These are phyloP conservation scores for Barnettozyma populi DNA, from an alignment of 805 yeast species.

Conservation along the genomic window DNA sequence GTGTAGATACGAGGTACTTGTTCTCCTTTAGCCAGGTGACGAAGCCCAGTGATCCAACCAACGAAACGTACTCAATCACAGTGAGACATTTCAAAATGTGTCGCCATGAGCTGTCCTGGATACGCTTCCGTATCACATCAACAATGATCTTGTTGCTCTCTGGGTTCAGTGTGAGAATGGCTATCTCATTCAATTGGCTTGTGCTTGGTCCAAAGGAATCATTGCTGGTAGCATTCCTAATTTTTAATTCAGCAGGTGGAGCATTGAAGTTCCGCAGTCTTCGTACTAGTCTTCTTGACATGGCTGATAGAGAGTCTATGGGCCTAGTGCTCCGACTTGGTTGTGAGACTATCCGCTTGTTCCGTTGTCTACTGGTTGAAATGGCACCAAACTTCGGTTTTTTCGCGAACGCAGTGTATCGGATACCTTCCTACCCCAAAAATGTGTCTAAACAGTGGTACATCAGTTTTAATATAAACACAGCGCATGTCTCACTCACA, in stretches of 20 bases:
- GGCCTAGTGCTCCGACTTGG: no score
- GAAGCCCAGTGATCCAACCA: slow-evolving; percentile 50
- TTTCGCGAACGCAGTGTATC: no score
- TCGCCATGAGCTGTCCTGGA: slow-evolving; percentile 32
- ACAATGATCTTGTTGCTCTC: slow-evolving; percentile 34
- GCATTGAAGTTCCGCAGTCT: slow-evolving; percentile 27
- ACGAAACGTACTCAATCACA: slow-evolving; percentile 43
- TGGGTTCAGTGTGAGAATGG: slow-evolving; percentile 39
- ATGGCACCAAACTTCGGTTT: no score
- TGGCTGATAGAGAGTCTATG: background rate
- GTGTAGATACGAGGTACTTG: slow-evolving; percentile 27
- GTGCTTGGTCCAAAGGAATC: slow-evolving; percentile 54
- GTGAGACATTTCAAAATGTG: slow-evolving; percentile 47
- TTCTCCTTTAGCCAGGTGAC: slow-evolving; percentile 42
- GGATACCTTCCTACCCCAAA: no score
- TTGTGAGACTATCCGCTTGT: no score
- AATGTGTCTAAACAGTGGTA: no score
- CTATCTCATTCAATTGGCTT: slow-evolving; percentile 47
- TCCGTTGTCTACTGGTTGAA: no score
- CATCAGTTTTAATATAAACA: no score
- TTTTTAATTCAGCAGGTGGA: slow-evolving; percentile 29
- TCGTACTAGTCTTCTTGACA: slow-evolving; percentile 28
- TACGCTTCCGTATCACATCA: slow-evolving; percentile 35
- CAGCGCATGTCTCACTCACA: background rate
- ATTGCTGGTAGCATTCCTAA: slow-evolving; percentile 44